Evolutionary conservation across 306 rosid genomes (phyloP).

Genomic region (Casuarina glauca): DNA sequence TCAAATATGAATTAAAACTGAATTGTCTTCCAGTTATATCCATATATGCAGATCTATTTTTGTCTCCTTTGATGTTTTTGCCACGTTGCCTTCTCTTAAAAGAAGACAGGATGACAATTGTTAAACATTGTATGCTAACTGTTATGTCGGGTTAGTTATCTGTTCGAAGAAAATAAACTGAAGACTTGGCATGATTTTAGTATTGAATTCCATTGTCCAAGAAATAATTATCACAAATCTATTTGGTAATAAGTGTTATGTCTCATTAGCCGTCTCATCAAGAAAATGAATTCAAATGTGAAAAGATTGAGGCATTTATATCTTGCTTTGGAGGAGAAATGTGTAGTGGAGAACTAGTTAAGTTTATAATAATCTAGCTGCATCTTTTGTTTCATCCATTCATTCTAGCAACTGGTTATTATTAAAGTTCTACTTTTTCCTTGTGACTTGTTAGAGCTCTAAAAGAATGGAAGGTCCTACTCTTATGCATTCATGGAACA

Average conservation of each 20-base stretch:
- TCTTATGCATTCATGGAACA: constrained; percentile 5
- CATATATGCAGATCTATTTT: neutral
- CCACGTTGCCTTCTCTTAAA: neutral
- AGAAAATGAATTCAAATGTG: neutral
- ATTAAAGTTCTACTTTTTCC: neutral
- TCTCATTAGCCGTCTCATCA: neutral
- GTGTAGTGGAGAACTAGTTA: neutral
- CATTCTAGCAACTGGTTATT: neutral
- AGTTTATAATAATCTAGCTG: neutral
- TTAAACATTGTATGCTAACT: neutral
- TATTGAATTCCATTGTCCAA: neutral
- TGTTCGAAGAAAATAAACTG: neutral
- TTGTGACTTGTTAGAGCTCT: neutral
- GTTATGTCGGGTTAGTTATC: neutral
- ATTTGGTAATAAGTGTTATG: neutral
- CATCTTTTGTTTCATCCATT: neutral
- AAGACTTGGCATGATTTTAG: neutral
- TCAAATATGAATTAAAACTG: neutral
- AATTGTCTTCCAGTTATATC: neutral
- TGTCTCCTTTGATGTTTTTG: neutral
- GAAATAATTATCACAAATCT: neutral
- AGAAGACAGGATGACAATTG: neutral
- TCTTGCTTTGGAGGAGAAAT: neutral
- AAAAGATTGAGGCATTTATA: neutral
- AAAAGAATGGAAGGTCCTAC: neutral